phyloP scores from a whole-genome alignment of 495 filamentous ascomycete genomes.

The Hypoxylon perforatum region DNA sequence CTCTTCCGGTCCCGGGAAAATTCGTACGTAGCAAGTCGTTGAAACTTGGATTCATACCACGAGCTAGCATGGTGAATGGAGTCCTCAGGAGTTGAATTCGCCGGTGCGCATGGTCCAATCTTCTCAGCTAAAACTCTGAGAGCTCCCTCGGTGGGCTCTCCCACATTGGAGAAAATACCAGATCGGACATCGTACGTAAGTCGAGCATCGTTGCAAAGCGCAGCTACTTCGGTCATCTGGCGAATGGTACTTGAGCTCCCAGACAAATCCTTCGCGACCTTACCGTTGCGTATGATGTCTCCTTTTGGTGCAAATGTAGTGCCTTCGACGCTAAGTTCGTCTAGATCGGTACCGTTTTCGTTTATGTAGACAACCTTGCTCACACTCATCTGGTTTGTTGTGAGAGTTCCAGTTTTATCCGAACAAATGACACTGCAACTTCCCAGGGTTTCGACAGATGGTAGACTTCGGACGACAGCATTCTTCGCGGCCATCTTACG shows the following conservation, averaged over 20 bases:
- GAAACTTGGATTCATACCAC: constrained; percentile 81
- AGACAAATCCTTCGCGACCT: constrained; percentile 73
- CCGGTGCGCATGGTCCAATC: constrained; percentile 72
- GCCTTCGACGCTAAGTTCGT: constrained; percentile 91
- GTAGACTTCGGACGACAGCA: constrained; percentile 93
- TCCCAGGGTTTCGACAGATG: constrained; percentile 96
- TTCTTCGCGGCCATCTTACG: constrained; percentile 99
- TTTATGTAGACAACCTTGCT: constrained; percentile 88
- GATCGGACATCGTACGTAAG: constrained; percentile 83
- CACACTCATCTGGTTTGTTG: constrained; percentile 99
- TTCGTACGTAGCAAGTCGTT: constrained; percentile 88
- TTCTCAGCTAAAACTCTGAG: constrained; percentile 93
- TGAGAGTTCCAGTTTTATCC: constrained; percentile 99
- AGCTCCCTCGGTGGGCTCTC: constrained; percentile 96
- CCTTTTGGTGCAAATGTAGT: constrained; percentile 93
- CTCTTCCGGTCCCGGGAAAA: constrained; percentile 99
- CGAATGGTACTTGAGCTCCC: constrained; percentile 80
- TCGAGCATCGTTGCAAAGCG: constrained; percentile 88
- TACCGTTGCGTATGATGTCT: constrained; percentile 72
- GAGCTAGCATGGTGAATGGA: constrained; percentile 81
- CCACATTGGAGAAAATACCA: constrained; percentile 81
- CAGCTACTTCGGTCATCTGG: constrained; percentile 87
- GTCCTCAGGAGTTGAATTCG: constrained; percentile 56
- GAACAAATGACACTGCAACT: constrained; percentile 99
- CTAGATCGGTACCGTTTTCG: constrained; percentile 75